Conservation (phyloP, 805 yeast genomes). For the Candida palmyrensis region DNA sequence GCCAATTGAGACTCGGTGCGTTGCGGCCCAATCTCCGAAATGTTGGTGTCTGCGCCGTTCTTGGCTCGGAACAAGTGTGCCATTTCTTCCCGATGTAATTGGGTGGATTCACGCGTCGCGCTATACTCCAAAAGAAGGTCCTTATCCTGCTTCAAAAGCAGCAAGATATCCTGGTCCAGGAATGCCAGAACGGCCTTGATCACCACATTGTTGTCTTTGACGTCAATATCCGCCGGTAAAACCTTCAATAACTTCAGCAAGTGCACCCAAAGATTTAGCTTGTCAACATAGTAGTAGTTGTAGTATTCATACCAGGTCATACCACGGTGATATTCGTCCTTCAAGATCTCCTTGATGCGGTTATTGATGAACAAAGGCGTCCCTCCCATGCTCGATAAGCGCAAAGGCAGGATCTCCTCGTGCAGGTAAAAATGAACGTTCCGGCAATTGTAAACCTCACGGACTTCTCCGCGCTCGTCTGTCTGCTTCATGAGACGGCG, state of each 20-base stretch:
- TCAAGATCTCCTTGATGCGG: slow-evolving; percentile 17
- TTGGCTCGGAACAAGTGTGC: slow-evolving; percentile 16
- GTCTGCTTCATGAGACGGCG: slow-evolving; percentile 7
- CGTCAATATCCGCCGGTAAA: slow-evolving; percentile 9
- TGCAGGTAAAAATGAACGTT: slow-evolving; percentile 53
- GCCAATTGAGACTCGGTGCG: slow-evolving; percentile 8
- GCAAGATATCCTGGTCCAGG: slow-evolving; percentile 14
- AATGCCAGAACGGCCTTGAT: slow-evolving; percentile 12
- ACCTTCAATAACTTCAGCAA: slow-evolving; percentile 7
- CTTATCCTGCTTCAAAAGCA: slow-evolving; percentile 14
- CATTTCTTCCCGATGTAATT: slow-evolving; percentile 19
- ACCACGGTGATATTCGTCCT: slow-evolving; percentile 19
- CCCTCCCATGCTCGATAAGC: slow-evolving; percentile 52
- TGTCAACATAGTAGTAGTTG: slow-evolving; percentile 18
- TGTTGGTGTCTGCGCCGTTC: slow-evolving; percentile 16
- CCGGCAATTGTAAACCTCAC: slow-evolving; percentile 41
- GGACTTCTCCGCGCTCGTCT: slow-evolving; percentile 14
- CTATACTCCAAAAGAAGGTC: slow-evolving; percentile 22
- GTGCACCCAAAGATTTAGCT: slow-evolving; percentile 18
- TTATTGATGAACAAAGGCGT: slow-evolving; percentile 27
- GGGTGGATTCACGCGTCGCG: slow-evolving; percentile 20
- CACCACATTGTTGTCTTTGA: slow-evolving; percentile 6
- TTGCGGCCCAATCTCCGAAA: slow-evolving; percentile 16
- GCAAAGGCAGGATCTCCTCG: slow-evolving; percentile 51
- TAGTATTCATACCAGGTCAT: slow-evolving; percentile 15